phyloP scores from a whole-genome alignment of 2,329 filamentous ascomycete genomes.

The Elsinoe australis region DNA sequence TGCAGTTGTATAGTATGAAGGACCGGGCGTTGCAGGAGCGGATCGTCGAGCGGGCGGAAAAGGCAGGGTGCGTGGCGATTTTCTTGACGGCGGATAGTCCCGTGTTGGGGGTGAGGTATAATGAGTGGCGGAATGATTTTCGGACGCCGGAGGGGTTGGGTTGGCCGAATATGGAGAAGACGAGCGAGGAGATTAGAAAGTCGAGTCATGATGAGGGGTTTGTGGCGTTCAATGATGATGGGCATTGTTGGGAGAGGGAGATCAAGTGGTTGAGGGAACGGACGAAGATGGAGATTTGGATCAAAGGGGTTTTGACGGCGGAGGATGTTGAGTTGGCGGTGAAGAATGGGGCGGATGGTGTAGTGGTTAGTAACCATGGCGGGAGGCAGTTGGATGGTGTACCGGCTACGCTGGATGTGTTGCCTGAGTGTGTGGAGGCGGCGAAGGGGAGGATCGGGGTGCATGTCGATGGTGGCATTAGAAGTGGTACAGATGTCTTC shows the following conservation, averaged over 20 bases:
- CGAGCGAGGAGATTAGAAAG: slow-evolving; percentile 23
- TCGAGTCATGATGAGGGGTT: slow-evolving; percentile 28
- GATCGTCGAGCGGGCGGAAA: slow-evolving; percentile 27
- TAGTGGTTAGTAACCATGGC: slow-evolving; percentile 52
- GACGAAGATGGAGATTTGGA: slow-evolving; percentile 44
- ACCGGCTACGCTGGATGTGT: slow-evolving; percentile 45
- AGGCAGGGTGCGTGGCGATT: slow-evolving; percentile 45
- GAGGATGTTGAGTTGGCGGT: slow-evolving; percentile 42
- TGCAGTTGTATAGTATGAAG: slow-evolving; percentile 49
- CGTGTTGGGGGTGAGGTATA: slow-evolving; percentile 45
- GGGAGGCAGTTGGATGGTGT: slow-evolving; percentile 52
- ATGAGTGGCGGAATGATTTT: slow-evolving; percentile 49
- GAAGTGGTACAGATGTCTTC: slow-evolving; percentile 50
- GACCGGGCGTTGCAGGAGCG: slow-evolving; percentile 43
- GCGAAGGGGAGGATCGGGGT: slow-evolving; percentile 47
- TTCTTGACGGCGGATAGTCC: slow-evolving; percentile 51
- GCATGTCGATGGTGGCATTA: slow-evolving; percentile 54
- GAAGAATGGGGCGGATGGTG: slow-evolving; percentile 32
- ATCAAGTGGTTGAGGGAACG: slow-evolving; percentile 42
- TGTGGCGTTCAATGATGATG: slow-evolving; percentile 26
- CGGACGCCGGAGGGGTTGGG: slow-evolving; percentile 26
- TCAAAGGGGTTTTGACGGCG: slow-evolving; percentile 34
- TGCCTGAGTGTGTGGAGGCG: slow-evolving; percentile 35
- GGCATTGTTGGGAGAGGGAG: slow-evolving; percentile 24
- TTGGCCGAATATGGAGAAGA: slow-evolving; percentile 26